Evolutionary conservation across 495 filamentous ascomycete species (phyloP).

Genomic region (Podospora pseudoanserina): DNA sequence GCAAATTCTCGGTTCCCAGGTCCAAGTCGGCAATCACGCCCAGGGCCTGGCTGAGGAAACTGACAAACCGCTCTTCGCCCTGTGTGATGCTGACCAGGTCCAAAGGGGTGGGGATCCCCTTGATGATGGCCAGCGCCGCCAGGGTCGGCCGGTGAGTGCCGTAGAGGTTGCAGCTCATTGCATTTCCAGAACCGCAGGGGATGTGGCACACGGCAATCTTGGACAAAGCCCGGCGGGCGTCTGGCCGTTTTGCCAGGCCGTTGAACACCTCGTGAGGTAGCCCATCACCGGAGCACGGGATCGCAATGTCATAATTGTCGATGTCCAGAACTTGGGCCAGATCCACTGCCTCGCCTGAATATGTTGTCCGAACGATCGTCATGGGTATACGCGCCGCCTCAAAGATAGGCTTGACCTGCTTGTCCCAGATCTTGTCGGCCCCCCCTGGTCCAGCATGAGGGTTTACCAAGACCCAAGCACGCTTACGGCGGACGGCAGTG

Average conservation of each 20-base stretch:
- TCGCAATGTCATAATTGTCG: slow-evolving; percentile 73
- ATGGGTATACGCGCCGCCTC: slow-evolving; percentile 74
- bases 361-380: slow-evolving; percentile 69
- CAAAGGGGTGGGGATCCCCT: slow-evolving; percentile 74
- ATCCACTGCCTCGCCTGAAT: slow-evolving; percentile 72
- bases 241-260: slow-evolving; percentile 69
- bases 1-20: slow-evolving; percentile 80
- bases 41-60: slow-evolving; percentile 86
- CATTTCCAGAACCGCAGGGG: slow-evolving; percentile 91
- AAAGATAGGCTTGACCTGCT: slow-evolving; percentile 76
- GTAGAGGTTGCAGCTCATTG: slow-evolving; percentile 84
- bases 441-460: slow-evolving; percentile 83
- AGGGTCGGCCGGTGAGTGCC: slow-evolving; percentile 73
- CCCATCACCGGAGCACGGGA: slow-evolving; percentile 90
- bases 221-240: slow-evolving; percentile 69
- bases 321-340: slow-evolving; percentile 78
- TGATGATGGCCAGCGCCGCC: slow-evolving; percentile 77
- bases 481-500: slow-evolving; percentile 58
- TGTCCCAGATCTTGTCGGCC: slow-evolving; percentile 68
- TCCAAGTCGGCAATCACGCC: slow-evolving; percentile 90
- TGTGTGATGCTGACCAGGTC: slow-evolving; percentile 89
- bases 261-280: slow-evolving; percentile 94
- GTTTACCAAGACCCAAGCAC: slow-evolving; percentile 85
- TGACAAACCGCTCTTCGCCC: slow-evolving; percentile 63
- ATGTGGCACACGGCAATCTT: slow-evolving; percentile 85